Evolutionary conservation across 768 basidiomycete genomes (phyloP).

Genomic region (Mycena filopes): DNA sequence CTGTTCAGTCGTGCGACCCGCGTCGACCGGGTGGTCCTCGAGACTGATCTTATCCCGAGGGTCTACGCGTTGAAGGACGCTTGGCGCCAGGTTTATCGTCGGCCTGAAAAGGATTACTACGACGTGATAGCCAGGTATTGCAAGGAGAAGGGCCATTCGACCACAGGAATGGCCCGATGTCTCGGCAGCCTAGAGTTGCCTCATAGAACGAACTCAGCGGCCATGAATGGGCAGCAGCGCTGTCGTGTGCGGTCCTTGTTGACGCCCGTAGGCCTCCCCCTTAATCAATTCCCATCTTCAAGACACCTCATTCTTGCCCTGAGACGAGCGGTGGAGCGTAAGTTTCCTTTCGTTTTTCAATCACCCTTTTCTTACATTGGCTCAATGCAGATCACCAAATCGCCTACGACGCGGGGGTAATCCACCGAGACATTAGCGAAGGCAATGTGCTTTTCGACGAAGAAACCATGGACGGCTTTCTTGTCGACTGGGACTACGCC

Average conservation of each 20-base stretch:
- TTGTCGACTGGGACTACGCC: constrained; percentile 16
- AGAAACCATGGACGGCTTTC: neutral
- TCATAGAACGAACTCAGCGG: neutral
- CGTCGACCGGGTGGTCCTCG: constrained; percentile 9
- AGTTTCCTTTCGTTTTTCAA: too few relatives aligned
- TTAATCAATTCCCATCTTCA: too few relatives aligned
- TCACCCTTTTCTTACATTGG: too few relatives aligned
- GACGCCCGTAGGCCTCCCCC: too few relatives aligned
- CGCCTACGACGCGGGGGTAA: neutral
- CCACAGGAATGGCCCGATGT: constrained; percentile 14
- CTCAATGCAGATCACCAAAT: neutral
- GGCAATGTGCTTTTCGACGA: constrained; percentile 9
- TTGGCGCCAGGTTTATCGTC: constrained; percentile 6
- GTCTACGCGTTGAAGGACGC: constrained; percentile 23
- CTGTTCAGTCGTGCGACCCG: constrained; percentile 22
- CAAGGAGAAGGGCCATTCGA: neutral
- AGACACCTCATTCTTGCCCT: too few relatives aligned
- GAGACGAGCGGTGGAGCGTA: too few relatives aligned
- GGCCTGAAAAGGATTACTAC: constrained; percentile 20
- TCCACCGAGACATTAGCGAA: constrained; percentile 18
- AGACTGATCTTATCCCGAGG: neutral
- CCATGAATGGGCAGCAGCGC: too few relatives aligned
- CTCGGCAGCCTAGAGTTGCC: constrained; percentile 19
- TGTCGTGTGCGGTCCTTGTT: too few relatives aligned
- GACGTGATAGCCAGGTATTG: constrained; percentile 9